Percentiles rank a stretch among this genome's conserved stretches.
Conservation (phyloP, 768 basidiomycete species). For the Tricholoma terreum region DNA sequence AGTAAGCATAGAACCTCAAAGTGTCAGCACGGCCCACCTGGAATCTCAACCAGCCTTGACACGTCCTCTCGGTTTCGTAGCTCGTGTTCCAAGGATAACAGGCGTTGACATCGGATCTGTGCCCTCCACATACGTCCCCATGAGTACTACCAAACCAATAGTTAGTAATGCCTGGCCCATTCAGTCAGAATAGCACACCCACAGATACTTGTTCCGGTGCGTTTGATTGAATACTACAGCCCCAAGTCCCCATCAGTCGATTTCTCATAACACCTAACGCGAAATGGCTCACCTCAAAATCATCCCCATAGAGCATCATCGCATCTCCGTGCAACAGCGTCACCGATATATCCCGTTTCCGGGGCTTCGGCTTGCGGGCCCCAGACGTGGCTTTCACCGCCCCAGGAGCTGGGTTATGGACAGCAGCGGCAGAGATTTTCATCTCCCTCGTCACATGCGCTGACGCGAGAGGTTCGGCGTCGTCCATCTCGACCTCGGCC, state of each 20-base stretch:
- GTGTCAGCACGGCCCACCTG: too few relatives aligned
- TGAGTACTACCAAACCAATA: slow-evolving; percentile 10
- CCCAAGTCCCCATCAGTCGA: neutral
- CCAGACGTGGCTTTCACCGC: too few relatives aligned
- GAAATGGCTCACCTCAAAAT: slow-evolving; percentile 36
- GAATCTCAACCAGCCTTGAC: neutral
- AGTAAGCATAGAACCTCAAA: too few relatives aligned
- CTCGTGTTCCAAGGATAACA: neutral
- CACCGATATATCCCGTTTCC: slow-evolving; percentile 22
- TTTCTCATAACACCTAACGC: neutral
- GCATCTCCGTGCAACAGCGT: slow-evolving; percentile 45
- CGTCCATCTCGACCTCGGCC: neutral
- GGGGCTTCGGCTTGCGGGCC: neutral
- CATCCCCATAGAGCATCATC: slow-evolving; percentile 37
- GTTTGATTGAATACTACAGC: slow-evolving; percentile 42
- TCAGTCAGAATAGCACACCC: slow-evolving; percentile 17
- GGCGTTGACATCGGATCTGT: neutral
- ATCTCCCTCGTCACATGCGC: too few relatives aligned
- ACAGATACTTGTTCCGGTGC: slow-evolving; percentile 43
- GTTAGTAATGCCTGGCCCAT: neutral
- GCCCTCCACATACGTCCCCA: slow-evolving; percentile 8
- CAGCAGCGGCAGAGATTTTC: too few relatives aligned
- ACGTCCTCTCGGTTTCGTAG: neutral
- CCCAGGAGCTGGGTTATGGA: too few relatives aligned
- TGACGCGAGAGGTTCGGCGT: too few relatives aligned